Conservation (phyloP, 257 asterid species). For the Penstemon barbatus region DNA sequence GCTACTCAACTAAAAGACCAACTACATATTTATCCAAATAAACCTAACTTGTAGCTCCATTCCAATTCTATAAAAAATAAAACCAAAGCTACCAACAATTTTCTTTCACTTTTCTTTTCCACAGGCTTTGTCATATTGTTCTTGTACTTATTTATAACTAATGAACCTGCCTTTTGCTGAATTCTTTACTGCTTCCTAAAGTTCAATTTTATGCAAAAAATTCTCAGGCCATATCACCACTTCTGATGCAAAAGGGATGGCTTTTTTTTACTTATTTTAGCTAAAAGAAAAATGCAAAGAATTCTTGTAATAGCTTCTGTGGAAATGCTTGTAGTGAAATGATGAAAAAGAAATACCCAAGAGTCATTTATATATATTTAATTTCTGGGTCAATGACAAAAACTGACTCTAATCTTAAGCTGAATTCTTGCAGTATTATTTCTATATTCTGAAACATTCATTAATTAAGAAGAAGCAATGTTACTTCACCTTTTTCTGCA, state of each 20-base stretch:
- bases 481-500: conserved; percentile 1
- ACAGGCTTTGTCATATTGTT: conserved; percentile 1
- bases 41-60: too few relatives aligned
- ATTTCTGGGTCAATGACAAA: not conserved
- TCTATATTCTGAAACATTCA: not conserved
- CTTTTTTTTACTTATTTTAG: not conserved
- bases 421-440: not conserved
- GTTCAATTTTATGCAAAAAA: not conserved
- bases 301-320: not conserved
- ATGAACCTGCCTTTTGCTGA: not conserved
- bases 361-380: not conserved
- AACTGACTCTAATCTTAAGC: too few relatives aligned
- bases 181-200: not conserved
- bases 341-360: not conserved
- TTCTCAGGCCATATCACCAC: not conserved
- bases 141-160: not conserved
- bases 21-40: too few relatives aligned
- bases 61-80: too few relatives aligned
- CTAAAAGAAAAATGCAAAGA: not conserved
- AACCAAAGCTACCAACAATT: too few relatives aligned
- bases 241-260: not conserved
- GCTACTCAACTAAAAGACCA: too few relatives aligned
- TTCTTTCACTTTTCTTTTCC: not conserved
- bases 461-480: conserved; percentile 8
- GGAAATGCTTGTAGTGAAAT: not conserved